Evolutionary conservation across 352 stramenopile species (phyloP).

Genomic region (Globisporangium cylindrosporum): DNA sequence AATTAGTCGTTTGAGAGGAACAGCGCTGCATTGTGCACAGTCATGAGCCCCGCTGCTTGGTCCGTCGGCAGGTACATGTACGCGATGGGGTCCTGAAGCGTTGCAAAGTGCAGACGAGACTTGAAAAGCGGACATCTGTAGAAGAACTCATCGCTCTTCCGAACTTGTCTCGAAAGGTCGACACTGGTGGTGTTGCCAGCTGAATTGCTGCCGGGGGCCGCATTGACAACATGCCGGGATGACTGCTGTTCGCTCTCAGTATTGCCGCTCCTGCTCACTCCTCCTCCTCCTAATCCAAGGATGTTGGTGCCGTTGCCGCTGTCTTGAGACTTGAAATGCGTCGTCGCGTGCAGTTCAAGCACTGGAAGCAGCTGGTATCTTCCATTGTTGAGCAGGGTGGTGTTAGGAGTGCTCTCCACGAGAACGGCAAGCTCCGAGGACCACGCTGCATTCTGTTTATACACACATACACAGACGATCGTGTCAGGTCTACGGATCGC

Average conservation of each 20-base stretch:
- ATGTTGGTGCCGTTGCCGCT: conserved; percentile 6
- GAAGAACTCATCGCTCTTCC: conserved; percentile 19
- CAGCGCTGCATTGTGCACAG: conserved; percentile 29
- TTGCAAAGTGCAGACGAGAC: conserved; percentile 20
- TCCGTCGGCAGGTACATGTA: conserved; percentile 37
- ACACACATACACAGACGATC: neutral
- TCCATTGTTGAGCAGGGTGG: neutral
- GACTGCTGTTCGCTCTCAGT: conserved; percentile 10
- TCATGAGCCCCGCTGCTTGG: conserved; percentile 24
- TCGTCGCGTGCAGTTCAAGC: conserved; percentile 28
- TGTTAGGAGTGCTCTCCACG: conserved; percentile 2
- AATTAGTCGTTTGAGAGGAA: conserved; percentile 28
- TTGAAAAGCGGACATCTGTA: conserved; percentile 46
- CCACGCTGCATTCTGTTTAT: conserved; percentile 37
- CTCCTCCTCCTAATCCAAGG: neutral
- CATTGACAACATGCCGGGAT: neutral
- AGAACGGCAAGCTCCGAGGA: conserved; percentile 21
- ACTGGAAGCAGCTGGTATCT: conserved; percentile 25
- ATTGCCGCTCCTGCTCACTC: conserved; percentile 6
- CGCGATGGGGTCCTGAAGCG: conserved; percentile 32
- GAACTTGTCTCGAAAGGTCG: neutral
- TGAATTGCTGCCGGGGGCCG: neutral
- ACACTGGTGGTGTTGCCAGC: neutral
- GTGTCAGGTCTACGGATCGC: neutral
- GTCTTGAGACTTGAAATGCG: conserved; percentile 22